Evolutionary conservation across 441 rosid species (phyloP).

Genomic region (Hura crepitans): DNA sequence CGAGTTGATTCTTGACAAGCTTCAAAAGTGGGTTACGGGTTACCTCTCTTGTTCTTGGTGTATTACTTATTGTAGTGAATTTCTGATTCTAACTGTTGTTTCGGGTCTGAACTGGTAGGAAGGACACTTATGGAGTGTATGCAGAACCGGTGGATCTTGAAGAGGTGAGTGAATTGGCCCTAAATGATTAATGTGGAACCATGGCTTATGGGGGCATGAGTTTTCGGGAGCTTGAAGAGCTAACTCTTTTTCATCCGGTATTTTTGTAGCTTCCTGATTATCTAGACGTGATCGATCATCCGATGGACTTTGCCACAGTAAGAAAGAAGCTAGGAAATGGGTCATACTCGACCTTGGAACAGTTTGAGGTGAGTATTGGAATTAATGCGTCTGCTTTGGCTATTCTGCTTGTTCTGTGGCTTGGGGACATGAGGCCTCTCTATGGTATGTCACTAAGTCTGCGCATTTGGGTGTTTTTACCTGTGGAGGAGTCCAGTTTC

Average conservation of each 20-base stretch:
- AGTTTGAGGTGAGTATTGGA: slow-evolving; percentile 60
- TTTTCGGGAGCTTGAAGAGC: not conserved
- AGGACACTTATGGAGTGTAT: slow-evolving; percentile 87
- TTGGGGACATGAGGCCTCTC: slow-evolving; percentile 9
- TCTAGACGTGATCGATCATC: slow-evolving; percentile 71
- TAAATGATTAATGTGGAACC: slow-evolving; percentile 25
- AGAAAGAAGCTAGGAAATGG: slow-evolving; percentile 82
- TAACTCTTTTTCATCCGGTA: slow-evolving; percentile 14
- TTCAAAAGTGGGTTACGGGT: slow-evolving; percentile 64
- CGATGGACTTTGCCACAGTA: slow-evolving; percentile 88
- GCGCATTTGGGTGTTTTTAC: not conserved
- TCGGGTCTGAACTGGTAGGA: slow-evolving; percentile 49
- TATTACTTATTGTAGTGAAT: slow-evolving; percentile 22
- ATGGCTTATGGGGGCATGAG: not conserved
- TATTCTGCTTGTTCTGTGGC: slow-evolving; percentile 8
- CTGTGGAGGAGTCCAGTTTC: not conserved
- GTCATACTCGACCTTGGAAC: slow-evolving; percentile 60
- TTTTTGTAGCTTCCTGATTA: slow-evolving; percentile 83
- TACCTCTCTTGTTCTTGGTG: not conserved
- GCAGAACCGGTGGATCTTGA: slow-evolving; percentile 88
- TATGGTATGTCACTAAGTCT: not conserved
- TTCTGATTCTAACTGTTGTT: slow-evolving; percentile 17
- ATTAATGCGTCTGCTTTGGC: slow-evolving; percentile 14
- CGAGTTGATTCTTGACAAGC: slow-evolving; percentile 82
- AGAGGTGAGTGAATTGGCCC: slow-evolving; percentile 41